These are phyloP conservation scores for Rhizopogon sp. DNA, from an alignment of 768 basidiomycete genomes.

Conservation along the genomic window DNA sequence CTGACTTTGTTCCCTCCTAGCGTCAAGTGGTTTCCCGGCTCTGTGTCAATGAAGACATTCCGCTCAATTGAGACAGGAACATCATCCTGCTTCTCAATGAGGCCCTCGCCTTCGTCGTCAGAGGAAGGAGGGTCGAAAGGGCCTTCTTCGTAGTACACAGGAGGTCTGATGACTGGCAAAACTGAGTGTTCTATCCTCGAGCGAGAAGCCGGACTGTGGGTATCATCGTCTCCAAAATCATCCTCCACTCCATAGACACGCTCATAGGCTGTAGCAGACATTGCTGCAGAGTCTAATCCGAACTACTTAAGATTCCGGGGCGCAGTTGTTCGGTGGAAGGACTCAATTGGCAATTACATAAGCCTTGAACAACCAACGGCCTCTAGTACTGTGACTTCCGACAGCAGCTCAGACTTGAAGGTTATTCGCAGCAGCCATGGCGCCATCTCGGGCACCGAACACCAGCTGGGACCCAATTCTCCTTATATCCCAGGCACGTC, in stretches of 20 bases:
- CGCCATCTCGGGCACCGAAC: slow-evolving; percentile 30
- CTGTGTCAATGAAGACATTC: slow-evolving; percentile 18
- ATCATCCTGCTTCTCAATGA: slow-evolving; percentile 41
- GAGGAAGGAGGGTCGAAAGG: slow-evolving; percentile 76
- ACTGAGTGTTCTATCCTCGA: slow-evolving; percentile 5
- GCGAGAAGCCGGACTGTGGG: background rate
- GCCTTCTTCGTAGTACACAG: slow-evolving; percentile 68
- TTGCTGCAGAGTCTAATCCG: slow-evolving; percentile 4
- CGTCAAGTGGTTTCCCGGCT: slow-evolving; percentile 26
- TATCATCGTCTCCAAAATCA: slow-evolving; percentile 8
- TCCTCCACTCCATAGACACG: slow-evolving; percentile 25
- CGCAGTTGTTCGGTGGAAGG: too few relatives aligned
- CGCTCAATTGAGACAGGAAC: slow-evolving; percentile 2
- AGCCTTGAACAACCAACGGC: background rate
- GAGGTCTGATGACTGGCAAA: slow-evolving; percentile 19
- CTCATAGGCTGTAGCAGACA: slow-evolving; percentile 25
- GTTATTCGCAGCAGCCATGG: slow-evolving; percentile 8
- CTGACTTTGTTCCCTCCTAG: slow-evolving; percentile 35
- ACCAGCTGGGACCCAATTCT: slow-evolving; percentile 87
- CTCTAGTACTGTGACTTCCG: too few relatives aligned
- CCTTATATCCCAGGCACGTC: slow-evolving; percentile 75
- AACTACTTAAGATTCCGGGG: too few relatives aligned
- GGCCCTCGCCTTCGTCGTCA: slow-evolving; percentile 59
- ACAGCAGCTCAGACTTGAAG: background rate
- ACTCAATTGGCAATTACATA: background rate